These are phyloP conservation scores for Cucurbitaria berberidis DNA, from an alignment of 2,329 filamentous ascomycete genomes.

Conservation along the genomic window DNA sequence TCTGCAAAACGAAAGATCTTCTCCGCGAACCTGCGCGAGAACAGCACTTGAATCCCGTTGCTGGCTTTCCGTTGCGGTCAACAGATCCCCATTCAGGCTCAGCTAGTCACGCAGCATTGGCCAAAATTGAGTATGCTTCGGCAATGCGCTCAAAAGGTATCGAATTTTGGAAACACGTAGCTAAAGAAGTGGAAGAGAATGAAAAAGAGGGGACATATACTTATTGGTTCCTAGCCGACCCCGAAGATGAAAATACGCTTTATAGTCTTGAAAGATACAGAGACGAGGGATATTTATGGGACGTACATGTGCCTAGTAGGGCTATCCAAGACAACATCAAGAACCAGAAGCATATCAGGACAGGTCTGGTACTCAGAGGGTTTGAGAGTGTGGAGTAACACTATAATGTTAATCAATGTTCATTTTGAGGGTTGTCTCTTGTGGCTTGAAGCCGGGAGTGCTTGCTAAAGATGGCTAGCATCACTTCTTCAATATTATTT, in stretches of 20 bases:
- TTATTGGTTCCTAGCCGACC: conserved; percentile 25
- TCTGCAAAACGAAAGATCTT: not conserved
- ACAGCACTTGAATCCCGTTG: not conserved
- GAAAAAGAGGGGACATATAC: conserved; percentile 25
- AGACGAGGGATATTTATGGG: conserved; percentile 25
- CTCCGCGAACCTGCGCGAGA: not conserved
- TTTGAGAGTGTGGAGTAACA: not conserved
- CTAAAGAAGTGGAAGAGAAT: conserved; percentile 22
- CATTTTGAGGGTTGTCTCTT: not conserved
- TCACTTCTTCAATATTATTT: too few species aligned
- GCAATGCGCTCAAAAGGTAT: conserved; percentile 21
- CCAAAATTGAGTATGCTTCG: conserved; percentile 26
- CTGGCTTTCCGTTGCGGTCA: not conserved
- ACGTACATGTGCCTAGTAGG: conserved; percentile 31
- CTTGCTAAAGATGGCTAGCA: not conserved
- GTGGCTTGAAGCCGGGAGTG: not conserved
- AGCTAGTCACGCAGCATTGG: conserved; percentile 19
- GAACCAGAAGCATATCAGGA: conserved; percentile 17
- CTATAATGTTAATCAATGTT: not conserved
- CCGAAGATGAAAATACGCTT: conserved; percentile 17
- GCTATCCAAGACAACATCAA: conserved; percentile 22
- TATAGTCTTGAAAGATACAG: conserved; percentile 28
- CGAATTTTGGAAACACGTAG: conserved; percentile 26
- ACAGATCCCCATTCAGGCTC: conserved; percentile 3
- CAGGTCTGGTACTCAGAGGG: not conserved